phyloP scores from a whole-genome alignment of 2,329 filamentous ascomycete species.

The Celoporthe dispersa region DNA sequence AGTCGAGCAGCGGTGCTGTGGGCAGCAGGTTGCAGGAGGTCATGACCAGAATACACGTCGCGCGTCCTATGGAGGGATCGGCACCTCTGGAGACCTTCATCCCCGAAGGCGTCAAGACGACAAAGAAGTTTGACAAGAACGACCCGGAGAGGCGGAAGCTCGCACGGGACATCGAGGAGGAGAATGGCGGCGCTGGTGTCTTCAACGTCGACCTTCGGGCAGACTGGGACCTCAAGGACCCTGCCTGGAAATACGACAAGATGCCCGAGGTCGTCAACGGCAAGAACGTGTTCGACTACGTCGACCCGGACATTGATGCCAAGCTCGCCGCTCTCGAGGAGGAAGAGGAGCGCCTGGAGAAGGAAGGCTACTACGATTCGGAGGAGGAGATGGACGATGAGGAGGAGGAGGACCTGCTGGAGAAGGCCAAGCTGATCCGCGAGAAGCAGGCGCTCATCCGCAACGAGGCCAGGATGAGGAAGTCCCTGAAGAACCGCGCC shows the following conservation, averaged over 20 bases:
- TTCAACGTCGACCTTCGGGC: slow-evolving; percentile 92
- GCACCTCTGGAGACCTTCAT: slow-evolving; percentile 78
- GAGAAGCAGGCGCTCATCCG: slow-evolving; percentile 92
- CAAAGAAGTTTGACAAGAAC: slow-evolving; percentile 87
- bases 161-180: slow-evolving; percentile 85
- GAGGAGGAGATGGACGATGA: slow-evolving; percentile 82
- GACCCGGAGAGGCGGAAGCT: slow-evolving; percentile 84
- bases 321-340: slow-evolving; percentile 92
- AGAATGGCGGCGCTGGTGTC: slow-evolving; percentile 93
- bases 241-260: slow-evolving; percentile 95
- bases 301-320: slow-evolving; percentile 94
- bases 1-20: slow-evolving; percentile 71
- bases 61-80: slow-evolving; percentile 84
- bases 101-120: slow-evolving; percentile 78
- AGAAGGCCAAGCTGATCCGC: slow-evolving; percentile 93
- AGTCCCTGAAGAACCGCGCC: slow-evolving; percentile 95
- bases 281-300: slow-evolving; percentile 96
- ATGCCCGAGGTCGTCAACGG: slow-evolving; percentile 93
- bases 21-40: slow-evolving; percentile 84
- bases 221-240: slow-evolving; percentile 84
- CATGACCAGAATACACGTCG: slow-evolving; percentile 93
- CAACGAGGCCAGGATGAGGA: slow-evolving; percentile 94
- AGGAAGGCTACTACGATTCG: slow-evolving; percentile 91
- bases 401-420: slow-evolving; percentile 83
- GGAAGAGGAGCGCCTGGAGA: slow-evolving; percentile 91